These are phyloP conservation scores for Colletotrichum navitas DNA, from an alignment of 2,329 filamentous ascomycete genomes.

Conservation along the genomic window DNA sequence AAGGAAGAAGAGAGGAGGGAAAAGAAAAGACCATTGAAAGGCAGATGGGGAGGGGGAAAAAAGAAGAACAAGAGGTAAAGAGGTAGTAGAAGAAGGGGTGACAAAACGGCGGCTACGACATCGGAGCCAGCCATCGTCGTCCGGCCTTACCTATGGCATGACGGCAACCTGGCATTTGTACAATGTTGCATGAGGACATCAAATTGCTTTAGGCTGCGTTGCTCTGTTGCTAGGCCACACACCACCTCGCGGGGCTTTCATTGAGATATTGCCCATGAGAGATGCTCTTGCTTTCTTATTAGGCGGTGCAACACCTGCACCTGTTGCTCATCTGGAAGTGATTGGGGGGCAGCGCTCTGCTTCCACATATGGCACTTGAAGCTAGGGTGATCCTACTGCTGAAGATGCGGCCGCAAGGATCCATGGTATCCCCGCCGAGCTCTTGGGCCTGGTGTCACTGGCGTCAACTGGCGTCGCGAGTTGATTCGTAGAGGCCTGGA, in stretches of 20 bases:
- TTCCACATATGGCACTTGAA: not conserved
- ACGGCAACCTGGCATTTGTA: constrained; percentile 12
- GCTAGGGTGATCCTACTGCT: not conserved
- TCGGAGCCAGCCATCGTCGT: constrained; percentile 1
- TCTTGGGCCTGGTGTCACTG: not conserved
- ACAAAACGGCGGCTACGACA: constrained; percentile 2
- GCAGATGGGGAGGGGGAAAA: no score
- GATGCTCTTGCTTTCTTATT: not conserved
- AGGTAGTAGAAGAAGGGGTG: not conserved
- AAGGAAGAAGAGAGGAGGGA: not conserved
- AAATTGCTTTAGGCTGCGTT: constrained; percentile 3
- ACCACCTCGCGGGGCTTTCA: not conserved
- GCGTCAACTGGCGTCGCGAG: not conserved
- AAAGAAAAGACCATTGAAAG: no score
- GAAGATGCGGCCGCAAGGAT: constrained; percentile 9
- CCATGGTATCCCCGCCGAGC: not conserved
- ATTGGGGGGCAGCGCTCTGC: not conserved
- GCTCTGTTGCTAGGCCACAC: not conserved
- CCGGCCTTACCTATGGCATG: not conserved
- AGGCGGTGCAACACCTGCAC: constrained; percentile 9
- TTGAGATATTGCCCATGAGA: not conserved
- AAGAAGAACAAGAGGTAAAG: not conserved
- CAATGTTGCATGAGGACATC: constrained; percentile 6
- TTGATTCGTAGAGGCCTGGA: not conserved
- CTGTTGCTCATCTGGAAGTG: constrained; percentile 11